These are phyloP conservation scores for Rhizophagus clarus DNA, from an alignment of 192 early-diverging fungal genomes.

Conservation along the genomic window DNA sequence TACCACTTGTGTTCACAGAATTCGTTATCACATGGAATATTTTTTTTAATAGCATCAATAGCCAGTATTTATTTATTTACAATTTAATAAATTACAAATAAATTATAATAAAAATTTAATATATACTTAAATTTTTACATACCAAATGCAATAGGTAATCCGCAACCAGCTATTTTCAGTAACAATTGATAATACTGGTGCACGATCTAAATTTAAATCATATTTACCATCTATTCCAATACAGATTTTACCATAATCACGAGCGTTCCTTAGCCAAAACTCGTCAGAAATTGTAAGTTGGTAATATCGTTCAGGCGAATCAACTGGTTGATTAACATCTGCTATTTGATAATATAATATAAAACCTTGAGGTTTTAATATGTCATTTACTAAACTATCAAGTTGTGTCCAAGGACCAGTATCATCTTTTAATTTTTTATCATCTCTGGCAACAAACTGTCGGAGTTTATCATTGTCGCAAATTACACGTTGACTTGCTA, in stretches of 20 bases:
- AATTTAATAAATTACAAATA: too few species aligned
- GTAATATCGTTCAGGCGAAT: conserved; percentile 7
- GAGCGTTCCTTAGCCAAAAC: conserved; percentile 10
- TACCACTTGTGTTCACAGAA: background rate
- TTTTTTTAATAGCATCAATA: background rate
- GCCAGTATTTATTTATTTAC: too few species aligned
- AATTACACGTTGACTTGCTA: background rate
- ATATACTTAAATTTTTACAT: background rate
- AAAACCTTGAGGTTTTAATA: conserved; percentile 6
- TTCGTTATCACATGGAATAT: background rate
- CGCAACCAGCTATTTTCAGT: background rate
- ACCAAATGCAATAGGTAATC: conserved; percentile 8
- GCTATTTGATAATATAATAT: conserved; percentile 16
- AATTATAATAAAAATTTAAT: too few species aligned
- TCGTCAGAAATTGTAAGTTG: conserved; percentile 6
- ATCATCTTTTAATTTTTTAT: conserved; percentile 6
- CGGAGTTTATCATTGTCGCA: conserved; percentile 1
- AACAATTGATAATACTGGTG: background rate
- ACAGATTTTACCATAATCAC: background rate
- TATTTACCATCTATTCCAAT: conserved; percentile 19
- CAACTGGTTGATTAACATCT: background rate
- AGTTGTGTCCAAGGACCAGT: background rate
- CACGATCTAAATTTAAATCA: background rate
- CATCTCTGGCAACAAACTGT: background rate
- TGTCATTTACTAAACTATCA: background rate